Conservation (phyloP, 768 basidiomycete species). For the Hirschioporus abietinus region DNA sequence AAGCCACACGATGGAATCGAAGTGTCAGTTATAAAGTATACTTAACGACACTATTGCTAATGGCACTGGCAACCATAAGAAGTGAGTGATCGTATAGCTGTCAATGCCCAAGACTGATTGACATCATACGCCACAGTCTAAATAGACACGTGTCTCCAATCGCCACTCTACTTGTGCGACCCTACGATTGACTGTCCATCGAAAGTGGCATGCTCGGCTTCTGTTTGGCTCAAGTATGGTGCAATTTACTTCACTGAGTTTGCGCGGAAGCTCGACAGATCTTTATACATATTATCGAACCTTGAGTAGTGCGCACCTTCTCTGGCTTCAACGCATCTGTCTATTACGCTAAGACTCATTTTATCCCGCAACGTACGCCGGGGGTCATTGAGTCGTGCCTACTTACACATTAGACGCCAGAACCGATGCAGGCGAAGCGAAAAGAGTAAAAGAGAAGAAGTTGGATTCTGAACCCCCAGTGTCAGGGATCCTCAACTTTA, state of each 20-base stretch:
- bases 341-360: no score
- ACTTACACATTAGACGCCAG: no score
- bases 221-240: not conserved
- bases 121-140: not conserved
- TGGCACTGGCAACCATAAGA: not conserved
- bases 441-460: no score
- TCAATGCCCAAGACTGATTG: not conserved
- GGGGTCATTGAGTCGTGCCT: no score
- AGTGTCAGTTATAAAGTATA: no score
- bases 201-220: not conserved
- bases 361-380: no score
- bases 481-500: not conserved
- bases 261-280: not conserved
- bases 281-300: not conserved
- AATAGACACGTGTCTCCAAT: no score
- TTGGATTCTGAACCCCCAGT: no score
- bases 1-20: not conserved
- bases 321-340: not conserved
- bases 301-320: not conserved
- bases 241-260: not conserved
- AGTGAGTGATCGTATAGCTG: not conserved
- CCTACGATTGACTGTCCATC: not conserved
- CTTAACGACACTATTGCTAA: no score
- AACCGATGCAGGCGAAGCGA: no score
- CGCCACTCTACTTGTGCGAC: not conserved